A percentile compares a stretch with the other conserved stretches of the same genome.
These are phyloP conservation scores for Trichopus zeylanicus DNA, from an alignment of 116 monocot genomes.

Conservation along the genomic window DNA sequence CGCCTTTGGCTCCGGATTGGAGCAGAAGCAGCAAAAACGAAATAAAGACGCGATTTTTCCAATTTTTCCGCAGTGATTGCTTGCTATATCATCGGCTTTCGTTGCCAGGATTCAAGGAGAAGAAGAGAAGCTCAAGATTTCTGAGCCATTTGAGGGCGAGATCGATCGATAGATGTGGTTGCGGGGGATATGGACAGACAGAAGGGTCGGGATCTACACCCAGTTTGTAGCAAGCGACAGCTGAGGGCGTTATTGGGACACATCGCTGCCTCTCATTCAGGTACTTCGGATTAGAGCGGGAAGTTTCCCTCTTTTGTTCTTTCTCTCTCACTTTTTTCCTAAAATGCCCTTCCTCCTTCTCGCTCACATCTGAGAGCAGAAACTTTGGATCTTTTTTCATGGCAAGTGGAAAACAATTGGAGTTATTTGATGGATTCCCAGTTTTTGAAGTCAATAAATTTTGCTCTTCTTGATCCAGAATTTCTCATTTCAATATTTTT, in stretches of 20 bases:
- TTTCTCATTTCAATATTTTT: not conserved
- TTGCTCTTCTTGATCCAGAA: not conserved
- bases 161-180: constrained; percentile 1
- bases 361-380: not conserved
- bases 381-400: not conserved
- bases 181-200: constrained; percentile 21
- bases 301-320: not conserved
- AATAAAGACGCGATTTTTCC: not conserved
- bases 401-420: not conserved
- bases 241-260: constrained; percentile 6
- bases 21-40: not conserved
- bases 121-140: too few species aligned
- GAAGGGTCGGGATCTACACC: constrained; percentile 10
- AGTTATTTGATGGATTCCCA: not conserved
- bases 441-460: not conserved
- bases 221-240: not conserved
- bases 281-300: not conserved
- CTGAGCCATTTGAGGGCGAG: not conserved
- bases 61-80: too few species aligned
- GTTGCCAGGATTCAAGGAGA: too few species aligned
- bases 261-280: not conserved
- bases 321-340: not conserved
- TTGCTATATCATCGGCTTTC: too few species aligned
- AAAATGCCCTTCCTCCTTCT: constrained; percentile 2
- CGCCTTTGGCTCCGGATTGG: too few species aligned